Conservation (phyloP, 805 yeast genomes). For the Cephaloascus albidus region DNA sequence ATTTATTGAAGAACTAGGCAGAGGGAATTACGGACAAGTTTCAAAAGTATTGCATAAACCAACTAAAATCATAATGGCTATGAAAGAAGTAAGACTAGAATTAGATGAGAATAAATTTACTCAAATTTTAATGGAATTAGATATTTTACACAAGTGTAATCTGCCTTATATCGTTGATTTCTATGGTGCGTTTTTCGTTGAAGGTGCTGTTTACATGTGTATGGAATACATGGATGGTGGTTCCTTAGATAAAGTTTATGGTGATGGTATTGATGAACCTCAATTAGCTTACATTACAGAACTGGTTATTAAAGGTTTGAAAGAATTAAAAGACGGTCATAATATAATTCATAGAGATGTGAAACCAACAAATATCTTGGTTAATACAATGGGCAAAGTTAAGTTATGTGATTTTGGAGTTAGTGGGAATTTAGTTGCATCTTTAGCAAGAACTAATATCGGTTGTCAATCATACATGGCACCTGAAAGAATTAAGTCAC, state of each 20-base stretch:
- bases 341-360: slow-evolving; percentile 95
- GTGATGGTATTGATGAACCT: slow-evolving; percentile 65
- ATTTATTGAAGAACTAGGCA: slow-evolving; percentile 80
- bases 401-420: slow-evolving; percentile 96
- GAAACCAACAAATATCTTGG: slow-evolving; percentile 89
- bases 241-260: slow-evolving; percentile 79
- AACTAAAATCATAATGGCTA: slow-evolving; percentile 87
- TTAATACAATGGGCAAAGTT: slow-evolving; percentile 75
- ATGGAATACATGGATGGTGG: slow-evolving; percentile 98
- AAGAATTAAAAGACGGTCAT: slow-evolving; percentile 78
- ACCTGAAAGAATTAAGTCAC: slow-evolving; percentile 83
- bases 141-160: slow-evolving; percentile 83
- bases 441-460: slow-evolving; percentile 88
- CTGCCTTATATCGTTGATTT: slow-evolving; percentile 92
- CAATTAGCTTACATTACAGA: slow-evolving; percentile 74
- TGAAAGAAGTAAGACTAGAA: slow-evolving; percentile 93
- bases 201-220: slow-evolving; percentile 97
- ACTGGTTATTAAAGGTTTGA: slow-evolving; percentile 72
- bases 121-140: slow-evolving; percentile 94
- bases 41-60: slow-evolving; percentile 90
- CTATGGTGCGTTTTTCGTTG: slow-evolving; percentile 95
- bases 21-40: slow-evolving; percentile 96
- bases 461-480: slow-evolving; percentile 99
- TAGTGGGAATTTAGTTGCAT: slow-evolving; percentile 88
- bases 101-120: slow-evolving; percentile 89